A percentile compares a stretch with the other conserved stretches of the same genome.
phyloP scores from a whole-genome alignment of 192 early-diverging fungal species.

The Coemansia umbellata region DNA sequence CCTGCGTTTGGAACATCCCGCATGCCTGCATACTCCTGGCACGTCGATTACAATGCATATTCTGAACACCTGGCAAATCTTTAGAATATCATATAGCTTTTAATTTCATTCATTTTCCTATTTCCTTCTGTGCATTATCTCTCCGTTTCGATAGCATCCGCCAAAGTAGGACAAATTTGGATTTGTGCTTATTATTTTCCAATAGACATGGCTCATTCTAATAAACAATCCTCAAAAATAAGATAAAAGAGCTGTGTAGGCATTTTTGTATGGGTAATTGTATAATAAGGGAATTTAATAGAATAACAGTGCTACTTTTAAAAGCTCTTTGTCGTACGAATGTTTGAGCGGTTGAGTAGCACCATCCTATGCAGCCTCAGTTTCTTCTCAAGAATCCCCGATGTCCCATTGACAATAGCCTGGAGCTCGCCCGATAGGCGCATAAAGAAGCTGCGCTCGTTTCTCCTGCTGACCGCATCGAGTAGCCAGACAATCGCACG shows the following conservation, averaged over 20 bases:
- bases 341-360: conserved; percentile 76
- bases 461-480: conserved; percentile 64
- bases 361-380: conserved; percentile 74
- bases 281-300: too few relatives aligned
- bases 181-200: too few relatives aligned
- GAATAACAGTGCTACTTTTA: too few relatives aligned
- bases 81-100: too few relatives aligned
- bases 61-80: conserved; percentile 16
- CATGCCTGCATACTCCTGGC: conserved; percentile 19
- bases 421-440: conserved; percentile 76
- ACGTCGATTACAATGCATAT: conserved; percentile 17
- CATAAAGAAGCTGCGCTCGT: conserved; percentile 62
- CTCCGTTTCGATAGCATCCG: too few relatives aligned
- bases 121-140: too few relatives aligned
- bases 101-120: too few relatives aligned
- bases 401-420: conserved; percentile 72
- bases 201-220: too few relatives aligned
- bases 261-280: too few relatives aligned
- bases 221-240: too few relatives aligned
- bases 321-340: conserved; percentile 18
- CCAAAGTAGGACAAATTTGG: too few relatives aligned
- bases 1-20: conserved; percentile 25
- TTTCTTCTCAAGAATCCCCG: conserved; percentile 69
- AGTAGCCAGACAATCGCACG: conserved; percentile 85
- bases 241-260: too few relatives aligned